Conservation (phyloP, 2,329 filamentous ascomycete genomes). For the Gremmenia infestans region DNA sequence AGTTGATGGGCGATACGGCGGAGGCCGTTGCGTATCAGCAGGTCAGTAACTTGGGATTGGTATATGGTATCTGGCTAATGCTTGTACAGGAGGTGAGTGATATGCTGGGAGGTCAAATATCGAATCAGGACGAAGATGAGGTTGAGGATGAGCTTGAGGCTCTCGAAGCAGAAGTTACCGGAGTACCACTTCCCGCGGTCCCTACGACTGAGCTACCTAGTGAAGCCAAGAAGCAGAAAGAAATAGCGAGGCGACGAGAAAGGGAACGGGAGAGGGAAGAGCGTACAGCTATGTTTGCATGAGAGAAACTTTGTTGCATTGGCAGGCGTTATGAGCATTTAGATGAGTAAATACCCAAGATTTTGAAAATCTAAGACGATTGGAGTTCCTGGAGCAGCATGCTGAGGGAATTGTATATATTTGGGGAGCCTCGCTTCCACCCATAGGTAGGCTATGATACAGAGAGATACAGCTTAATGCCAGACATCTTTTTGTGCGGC, state of each 20-base stretch:
- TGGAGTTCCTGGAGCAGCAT: neutral
- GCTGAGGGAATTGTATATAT: neutral
- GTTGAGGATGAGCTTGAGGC: constrained; percentile 92
- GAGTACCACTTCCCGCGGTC: constrained; percentile 28
- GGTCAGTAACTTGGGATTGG: constrained; percentile 43
- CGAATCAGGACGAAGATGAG: constrained; percentile 93
- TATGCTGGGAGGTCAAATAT: constrained; percentile 81
- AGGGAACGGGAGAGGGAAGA: constrained; percentile 18
- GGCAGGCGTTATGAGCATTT: constrained; percentile 23
- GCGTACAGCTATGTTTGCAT: constrained; percentile 29
- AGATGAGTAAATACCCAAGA: constrained; percentile 19
- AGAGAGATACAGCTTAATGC: neutral
- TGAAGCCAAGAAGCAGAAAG: constrained; percentile 24
- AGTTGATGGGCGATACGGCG: constrained; percentile 86
- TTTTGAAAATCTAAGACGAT: neutral
- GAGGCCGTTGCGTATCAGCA: constrained; percentile 90
- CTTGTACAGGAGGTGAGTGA: constrained; percentile 75
- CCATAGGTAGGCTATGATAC: neutral
- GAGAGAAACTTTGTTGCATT: constrained; percentile 18
- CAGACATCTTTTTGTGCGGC: too few relatives aligned
- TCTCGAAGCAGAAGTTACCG: constrained; percentile 61
- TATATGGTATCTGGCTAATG: constrained; percentile 4
- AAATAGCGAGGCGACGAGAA: constrained; percentile 22
- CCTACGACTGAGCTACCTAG: constrained; percentile 22
- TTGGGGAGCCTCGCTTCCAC: neutral